Evolutionary conservation across 192 early-diverging fungal genomes (phyloP).

Genomic region (Backusella parvicylindrica): DNA sequence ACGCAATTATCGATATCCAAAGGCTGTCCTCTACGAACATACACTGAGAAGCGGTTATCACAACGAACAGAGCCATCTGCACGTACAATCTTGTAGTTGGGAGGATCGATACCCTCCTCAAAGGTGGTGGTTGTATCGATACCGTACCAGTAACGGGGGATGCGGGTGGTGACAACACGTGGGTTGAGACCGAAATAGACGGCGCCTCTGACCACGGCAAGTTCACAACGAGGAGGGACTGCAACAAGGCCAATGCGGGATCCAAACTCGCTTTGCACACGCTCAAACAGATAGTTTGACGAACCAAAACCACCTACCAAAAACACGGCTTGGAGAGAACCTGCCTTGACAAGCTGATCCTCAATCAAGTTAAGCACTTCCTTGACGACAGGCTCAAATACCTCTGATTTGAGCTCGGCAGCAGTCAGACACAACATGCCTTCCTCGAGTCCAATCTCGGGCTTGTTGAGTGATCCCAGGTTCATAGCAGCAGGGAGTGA

Average conservation of each 20-base stretch:
- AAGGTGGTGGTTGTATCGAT: slow-evolving; percentile 49
- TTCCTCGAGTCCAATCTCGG: slow-evolving; percentile 45
- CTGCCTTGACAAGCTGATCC: slow-evolving; percentile 43
- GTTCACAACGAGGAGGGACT: slow-evolving; percentile 52
- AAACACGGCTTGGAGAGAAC: slow-evolving; percentile 45
- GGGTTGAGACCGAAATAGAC: slow-evolving; percentile 53
- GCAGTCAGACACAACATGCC: slow-evolving; percentile 49
- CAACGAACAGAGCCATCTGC: slow-evolving; percentile 49
- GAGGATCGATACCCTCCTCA: slow-evolving; percentile 47
- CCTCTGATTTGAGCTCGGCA: slow-evolving; percentile 41
- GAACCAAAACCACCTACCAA: slow-evolving; percentile 56
- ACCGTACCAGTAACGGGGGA: slow-evolving; percentile 52
- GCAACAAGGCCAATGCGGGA: slow-evolving; percentile 40
- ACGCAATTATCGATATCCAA: slow-evolving; percentile 40
- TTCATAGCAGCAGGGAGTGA: slow-evolving; percentile 48
- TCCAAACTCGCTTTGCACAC: slow-evolving; percentile 46
- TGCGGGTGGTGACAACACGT: slow-evolving; percentile 45
- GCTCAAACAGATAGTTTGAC: slow-evolving; percentile 48
- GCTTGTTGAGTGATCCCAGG: slow-evolving; percentile 42
- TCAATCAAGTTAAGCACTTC: slow-evolving; percentile 48
- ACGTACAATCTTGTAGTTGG: slow-evolving; percentile 44
- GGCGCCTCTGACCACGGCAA: slow-evolving; percentile 53
- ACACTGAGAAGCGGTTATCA: slow-evolving; percentile 51
- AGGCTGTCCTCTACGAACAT: slow-evolving; percentile 38
- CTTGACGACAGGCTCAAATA: slow-evolving; percentile 55